These are phyloP conservation scores for Venturiaceae sp. DNA, from an alignment of 2,329 filamentous ascomycete genomes.

Conservation along the genomic window DNA sequence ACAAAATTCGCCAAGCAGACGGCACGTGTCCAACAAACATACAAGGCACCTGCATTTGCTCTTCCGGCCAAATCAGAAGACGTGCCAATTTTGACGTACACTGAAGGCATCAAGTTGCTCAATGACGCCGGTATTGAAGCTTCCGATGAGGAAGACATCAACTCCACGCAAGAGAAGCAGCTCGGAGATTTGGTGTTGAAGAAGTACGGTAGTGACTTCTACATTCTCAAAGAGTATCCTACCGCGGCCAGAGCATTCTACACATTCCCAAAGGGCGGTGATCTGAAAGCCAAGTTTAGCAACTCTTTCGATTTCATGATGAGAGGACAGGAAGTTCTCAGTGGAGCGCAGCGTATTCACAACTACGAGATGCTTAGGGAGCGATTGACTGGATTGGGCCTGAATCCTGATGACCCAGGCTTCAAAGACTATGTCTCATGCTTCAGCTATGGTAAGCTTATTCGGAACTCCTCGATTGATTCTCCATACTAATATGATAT, in stretches of 20 bases:
- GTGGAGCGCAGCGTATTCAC: constrained; percentile 57
- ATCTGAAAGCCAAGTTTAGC: constrained; percentile 34
- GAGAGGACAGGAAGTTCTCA: constrained; percentile 61
- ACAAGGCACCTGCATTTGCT: constrained; percentile 69
- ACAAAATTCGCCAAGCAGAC: constrained; percentile 61
- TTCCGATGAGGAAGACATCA: constrained; percentile 66
- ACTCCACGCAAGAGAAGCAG: constrained; percentile 75
- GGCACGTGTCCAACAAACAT: constrained; percentile 60
- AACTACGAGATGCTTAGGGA: constrained; percentile 47
- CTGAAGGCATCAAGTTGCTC: constrained; percentile 67
- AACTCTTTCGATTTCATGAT: constrained; percentile 65
- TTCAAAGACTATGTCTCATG: constrained; percentile 55
- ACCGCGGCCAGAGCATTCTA: constrained; percentile 84
- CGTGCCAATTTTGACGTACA: constrained; percentile 64
- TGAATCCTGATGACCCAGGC: constrained; percentile 49
- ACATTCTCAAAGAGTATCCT: constrained; percentile 94
- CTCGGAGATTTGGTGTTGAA: constrained; percentile 76
- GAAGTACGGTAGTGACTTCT: constrained; percentile 94
- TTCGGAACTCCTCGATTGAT: background rate
- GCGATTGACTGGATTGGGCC: constrained; percentile 48
- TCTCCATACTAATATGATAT: background rate
- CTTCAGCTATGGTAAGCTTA: constrained; percentile 43
- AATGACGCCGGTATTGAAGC: constrained; percentile 70
- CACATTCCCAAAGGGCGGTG: constrained; percentile 62
- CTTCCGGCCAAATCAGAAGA: constrained; percentile 63